Evolutionary conservation across 768 basidiomycete species (phyloP).

Genomic region (Termitomyces sp.): DNA sequence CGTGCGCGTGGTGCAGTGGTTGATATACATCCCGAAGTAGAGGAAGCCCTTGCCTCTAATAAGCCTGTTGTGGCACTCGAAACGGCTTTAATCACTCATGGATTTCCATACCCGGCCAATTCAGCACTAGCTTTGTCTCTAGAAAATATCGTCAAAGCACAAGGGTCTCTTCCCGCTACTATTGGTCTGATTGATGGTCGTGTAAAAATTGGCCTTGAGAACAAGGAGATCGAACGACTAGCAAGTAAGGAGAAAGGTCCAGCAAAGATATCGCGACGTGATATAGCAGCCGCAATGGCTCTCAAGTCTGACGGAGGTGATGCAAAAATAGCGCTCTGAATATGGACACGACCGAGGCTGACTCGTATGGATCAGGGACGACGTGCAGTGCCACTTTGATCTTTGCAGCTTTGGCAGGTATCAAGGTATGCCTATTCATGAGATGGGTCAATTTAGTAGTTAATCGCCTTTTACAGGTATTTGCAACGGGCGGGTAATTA

Average conservation of each 20-base stretch:
- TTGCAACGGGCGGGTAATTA: slow-evolving; percentile 87
- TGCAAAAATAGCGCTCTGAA: neutral
- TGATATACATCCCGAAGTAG: slow-evolving; percentile 81
- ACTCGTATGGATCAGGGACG: slow-evolving; percentile 40
- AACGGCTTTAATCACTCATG: slow-evolving; percentile 90
- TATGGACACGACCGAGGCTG: neutral
- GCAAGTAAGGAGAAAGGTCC: slow-evolving; percentile 48
- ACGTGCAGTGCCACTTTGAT: slow-evolving; percentile 75
- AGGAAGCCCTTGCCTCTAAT: slow-evolving; percentile 65
- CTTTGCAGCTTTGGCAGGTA: slow-evolving; percentile 78
- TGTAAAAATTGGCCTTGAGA: slow-evolving; percentile 80
- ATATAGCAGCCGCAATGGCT: slow-evolving; percentile 75
- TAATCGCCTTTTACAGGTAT: slow-evolving; percentile 49
- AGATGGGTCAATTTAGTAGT: neutral
- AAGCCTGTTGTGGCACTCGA: slow-evolving; percentile 87
- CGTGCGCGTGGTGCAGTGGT: slow-evolving; percentile 34
- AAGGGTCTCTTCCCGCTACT: slow-evolving; percentile 85
- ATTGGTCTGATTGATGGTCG: slow-evolving; percentile 82
- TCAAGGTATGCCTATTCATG: slow-evolving; percentile 53
- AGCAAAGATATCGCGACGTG: slow-evolving; percentile 75
- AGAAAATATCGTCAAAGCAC: slow-evolving; percentile 68
- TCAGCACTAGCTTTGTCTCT: slow-evolving; percentile 66
- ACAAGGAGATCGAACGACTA: slow-evolving; percentile 62
- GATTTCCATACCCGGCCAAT: slow-evolving; percentile 81
- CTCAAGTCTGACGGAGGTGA: slow-evolving; percentile 71